Evolutionary conservation across 768 basidiomycete genomes (phyloP), one percentile per base, ranked within the genome.

Genomic region (Lentinula sp.): DNA sequence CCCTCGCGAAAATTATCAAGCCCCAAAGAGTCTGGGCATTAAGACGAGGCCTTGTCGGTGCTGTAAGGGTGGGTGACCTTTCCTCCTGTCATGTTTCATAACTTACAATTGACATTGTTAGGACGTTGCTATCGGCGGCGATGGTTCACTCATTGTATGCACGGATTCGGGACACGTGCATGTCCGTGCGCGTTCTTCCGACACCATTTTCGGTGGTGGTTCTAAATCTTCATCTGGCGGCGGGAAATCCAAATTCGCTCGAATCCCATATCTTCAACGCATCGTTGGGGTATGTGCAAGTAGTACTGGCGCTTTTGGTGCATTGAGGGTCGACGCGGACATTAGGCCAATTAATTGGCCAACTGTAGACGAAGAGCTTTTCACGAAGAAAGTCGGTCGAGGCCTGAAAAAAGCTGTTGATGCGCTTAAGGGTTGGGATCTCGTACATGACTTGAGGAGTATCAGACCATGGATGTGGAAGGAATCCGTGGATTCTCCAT

Each of bases 91-190:
- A 6, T 16, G n/a, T 18, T 43, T 16, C 16, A 43, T n/a, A 16
- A 43, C 46, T 48, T 48, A 48, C 8, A 4, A 10, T 13, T 20
- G 28, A 42, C 45, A 41, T 52, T 54, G 36, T 66, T n/a, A 90
- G 87, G 96, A 98, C 66, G 90, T 96, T 8, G 94, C 93, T 0
- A 78, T 98, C 13, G 93, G 93, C 18, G 77, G 86, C 1, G 94
- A 97, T 64, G 93, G 95, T 4, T 84, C 89, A 15, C 83, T 97
- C 68, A 88, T 97, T 69, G 81, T 98, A 50, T 97, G 93, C 74
- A 98, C 96, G 1, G 86, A 90, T 63, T 95, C 96, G 4, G 96
- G 96, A 0, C 95, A 98, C 66, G 95, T 96, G 36, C 98, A 90
- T 68, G 81, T 95, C 23, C 88, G 95, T 23, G 80, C 85, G 18